These are phyloP conservation scores for Umbelopsis sp. DNA, from an alignment of 192 early-diverging fungal species.

Conservation along the genomic window DNA sequence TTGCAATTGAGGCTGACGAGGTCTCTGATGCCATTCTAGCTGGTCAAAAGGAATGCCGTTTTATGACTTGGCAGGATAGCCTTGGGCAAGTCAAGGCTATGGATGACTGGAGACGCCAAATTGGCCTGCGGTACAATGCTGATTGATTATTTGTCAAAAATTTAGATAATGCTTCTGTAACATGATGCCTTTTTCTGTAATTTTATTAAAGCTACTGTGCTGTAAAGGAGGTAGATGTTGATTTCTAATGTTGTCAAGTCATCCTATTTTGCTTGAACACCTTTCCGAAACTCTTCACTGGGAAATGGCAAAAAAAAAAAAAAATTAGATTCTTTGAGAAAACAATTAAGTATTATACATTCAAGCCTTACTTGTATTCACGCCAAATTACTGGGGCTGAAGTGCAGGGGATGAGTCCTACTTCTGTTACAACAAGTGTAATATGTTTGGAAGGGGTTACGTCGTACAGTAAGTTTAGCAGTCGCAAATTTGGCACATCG, in stretches of 20 bases:
- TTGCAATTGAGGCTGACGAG: conserved; percentile 30
- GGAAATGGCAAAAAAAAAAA: not conserved
- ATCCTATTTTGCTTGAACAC: conserved; percentile 9
- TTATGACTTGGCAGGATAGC: conserved; percentile 37
- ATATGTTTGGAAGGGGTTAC: conserved; percentile 94
- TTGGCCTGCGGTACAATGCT: conserved; percentile 29
- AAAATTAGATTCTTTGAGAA: not conserved
- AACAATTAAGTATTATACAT: not conserved
- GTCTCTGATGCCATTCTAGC: conserved; percentile 28
- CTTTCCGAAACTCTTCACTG: conserved; percentile 22
- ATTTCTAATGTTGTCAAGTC: not conserved
- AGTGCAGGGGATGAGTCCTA: conserved; percentile 89
- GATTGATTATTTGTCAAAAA: not conserved
- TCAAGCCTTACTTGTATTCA: conserved; percentile 43
- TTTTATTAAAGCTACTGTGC: not conserved
- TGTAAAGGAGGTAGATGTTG: not conserved
- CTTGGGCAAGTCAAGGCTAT: conserved; percentile 33
- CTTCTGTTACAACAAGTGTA: conserved; percentile 88
- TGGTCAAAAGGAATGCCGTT: conserved; percentile 19
- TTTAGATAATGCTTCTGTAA: too few relatives aligned
- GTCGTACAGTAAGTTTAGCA: conserved; percentile 93
- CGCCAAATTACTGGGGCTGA: conserved; percentile 72
- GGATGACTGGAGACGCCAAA: conserved; percentile 36
- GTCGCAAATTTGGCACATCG: conserved; percentile 70
- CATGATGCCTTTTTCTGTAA: too few relatives aligned